Base-by-base conservation (phyloP, 179 eudicot species). In the Monotropa hypopitys region DNA sequence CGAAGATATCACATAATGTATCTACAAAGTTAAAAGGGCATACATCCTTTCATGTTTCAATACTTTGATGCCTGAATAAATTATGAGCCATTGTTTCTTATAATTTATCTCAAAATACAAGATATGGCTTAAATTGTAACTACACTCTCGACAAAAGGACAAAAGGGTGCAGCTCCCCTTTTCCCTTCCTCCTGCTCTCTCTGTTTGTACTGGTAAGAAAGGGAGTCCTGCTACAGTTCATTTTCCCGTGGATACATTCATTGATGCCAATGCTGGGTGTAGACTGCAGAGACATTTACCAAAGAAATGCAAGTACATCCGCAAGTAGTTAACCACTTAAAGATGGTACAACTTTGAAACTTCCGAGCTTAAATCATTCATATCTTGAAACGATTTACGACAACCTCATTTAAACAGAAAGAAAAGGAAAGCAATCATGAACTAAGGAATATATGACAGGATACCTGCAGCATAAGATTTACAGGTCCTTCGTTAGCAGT, bases 401-500 rank as follows among this genome's bases (percentile, higher is more conserved):
- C 43, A 9, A 4, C 32, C 28, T 8, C 30, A 40, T 56, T 72
- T 10, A 67, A 7, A 35, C 32, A 46, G 4, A 74, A 30, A 62
- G 57, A 21, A 43, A 57, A 47, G 18, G 1, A 53, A 66, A 33
- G 54, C 26, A 71, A 62, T 49, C 40, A 63, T 77, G 54, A 70
- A 74, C 32, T 2, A 54, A 62, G 46, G 56, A 8, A 43, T 61
- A 38, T 7, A 7, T n/a, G 40, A 49, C 30, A 7, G 9, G 67
- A 21, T 7, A 94, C 97, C 95, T 95, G 99, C 84, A 95, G 84
- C 99, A 92, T 95, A 62, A 95, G 93, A 87, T 87, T 93, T 43
- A 95, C 99, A 30, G 97, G 99, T 67, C 99, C 99, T 62, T 95
- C 97, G 75, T 80, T 91, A 47, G 93, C 93, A 26, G 85, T 82